phyloP scores from a whole-genome alignment of 176 grass and related monocot genomes.

The Phragmites australis region DNA sequence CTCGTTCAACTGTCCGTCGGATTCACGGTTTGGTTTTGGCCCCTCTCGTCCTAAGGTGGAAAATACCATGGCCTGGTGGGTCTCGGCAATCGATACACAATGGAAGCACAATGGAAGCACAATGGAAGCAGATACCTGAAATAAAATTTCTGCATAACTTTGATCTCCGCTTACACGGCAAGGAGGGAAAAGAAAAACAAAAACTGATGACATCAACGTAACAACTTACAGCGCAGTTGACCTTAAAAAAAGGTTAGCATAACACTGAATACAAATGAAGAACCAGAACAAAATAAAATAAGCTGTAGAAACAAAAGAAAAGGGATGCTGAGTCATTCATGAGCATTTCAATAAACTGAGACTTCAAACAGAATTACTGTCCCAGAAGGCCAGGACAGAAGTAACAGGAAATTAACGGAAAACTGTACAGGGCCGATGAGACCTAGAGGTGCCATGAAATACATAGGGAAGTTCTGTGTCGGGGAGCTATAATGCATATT shows the following conservation, averaged over 20 bases:
- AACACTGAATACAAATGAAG: neutral
- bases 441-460: neutral
- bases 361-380: slow-evolving; percentile 10
- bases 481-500: neutral
- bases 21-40: no score
- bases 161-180: no score
- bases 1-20: no score
- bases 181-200: no score
- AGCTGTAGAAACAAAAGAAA: neutral
- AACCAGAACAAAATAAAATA: neutral
- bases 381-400: neutral
- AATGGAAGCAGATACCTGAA: no score
- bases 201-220: neutral
- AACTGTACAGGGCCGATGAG: slow-evolving; percentile 10
- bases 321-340: neutral
- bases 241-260: neutral
- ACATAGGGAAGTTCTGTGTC: neutral
- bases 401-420: neutral
- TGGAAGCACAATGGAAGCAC: no score
- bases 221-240: neutral
- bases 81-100: no score
- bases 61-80: no score
- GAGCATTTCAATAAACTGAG: slow-evolving; percentile 2
- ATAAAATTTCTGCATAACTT: no score
- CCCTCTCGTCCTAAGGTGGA: no score